phyloP scores from a whole-genome alignment of 225 moss, liverwort and hornwort species.

The Pseudoscleropodium purum region DNA sequence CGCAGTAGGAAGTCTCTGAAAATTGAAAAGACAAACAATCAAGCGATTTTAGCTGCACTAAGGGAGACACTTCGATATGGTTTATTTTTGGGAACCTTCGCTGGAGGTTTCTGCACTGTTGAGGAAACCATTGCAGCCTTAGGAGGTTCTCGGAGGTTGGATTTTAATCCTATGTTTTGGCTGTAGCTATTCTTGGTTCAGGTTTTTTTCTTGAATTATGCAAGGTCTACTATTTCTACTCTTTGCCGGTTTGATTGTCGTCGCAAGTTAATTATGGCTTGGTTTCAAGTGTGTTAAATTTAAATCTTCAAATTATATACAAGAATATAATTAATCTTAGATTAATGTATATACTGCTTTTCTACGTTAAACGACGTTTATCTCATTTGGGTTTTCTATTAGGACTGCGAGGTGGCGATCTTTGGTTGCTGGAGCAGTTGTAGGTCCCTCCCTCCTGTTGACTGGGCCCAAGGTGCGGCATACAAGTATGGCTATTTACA shows the following conservation, averaged over 20 bases:
- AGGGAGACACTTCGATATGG: slow-evolving; percentile 92
- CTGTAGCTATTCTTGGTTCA: neutral
- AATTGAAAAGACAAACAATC: slow-evolving; percentile 49
- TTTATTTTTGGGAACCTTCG: slow-evolving; percentile 85
- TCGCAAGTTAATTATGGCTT: neutral
- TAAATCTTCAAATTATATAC: neutral
- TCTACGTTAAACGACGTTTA: neutral
- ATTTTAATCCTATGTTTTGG: neutral
- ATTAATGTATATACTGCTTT: neutral
- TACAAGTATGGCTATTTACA: slow-evolving; percentile 95
- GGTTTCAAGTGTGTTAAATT: neutral
- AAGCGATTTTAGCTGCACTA: slow-evolving; percentile 57
- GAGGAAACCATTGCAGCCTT: slow-evolving; percentile 83
- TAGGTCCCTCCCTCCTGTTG: slow-evolving; percentile 84
- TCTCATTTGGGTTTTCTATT: neutral
- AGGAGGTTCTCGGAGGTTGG: slow-evolving; percentile 61
- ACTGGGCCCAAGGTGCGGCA: slow-evolving; percentile 83
- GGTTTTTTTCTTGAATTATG: neutral
- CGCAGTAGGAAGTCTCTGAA: slow-evolving; percentile 28
- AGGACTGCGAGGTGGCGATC: slow-evolving; percentile 93
- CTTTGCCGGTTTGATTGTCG: neutral
- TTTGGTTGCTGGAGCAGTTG: slow-evolving; percentile 85
- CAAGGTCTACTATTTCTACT: neutral
- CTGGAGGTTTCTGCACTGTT: slow-evolving; percentile 86
- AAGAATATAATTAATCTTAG: neutral